Percentiles rank a stretch among this genome's conserved stretches.
phyloP scores from a whole-genome alignment of 2,329 filamentous ascomycete species.

The Microsporum ferrugineum region DNA sequence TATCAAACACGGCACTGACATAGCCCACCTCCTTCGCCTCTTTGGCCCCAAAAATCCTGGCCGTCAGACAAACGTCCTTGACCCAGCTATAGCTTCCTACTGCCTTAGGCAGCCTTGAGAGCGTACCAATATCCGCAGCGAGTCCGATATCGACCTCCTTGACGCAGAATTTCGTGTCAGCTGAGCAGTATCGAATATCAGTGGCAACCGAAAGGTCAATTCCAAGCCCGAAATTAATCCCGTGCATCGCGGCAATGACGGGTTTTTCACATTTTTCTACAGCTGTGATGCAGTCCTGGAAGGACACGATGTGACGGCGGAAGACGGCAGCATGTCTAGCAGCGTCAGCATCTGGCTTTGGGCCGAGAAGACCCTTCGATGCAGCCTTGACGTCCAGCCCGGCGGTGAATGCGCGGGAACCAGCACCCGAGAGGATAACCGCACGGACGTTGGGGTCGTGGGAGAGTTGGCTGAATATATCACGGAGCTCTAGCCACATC shows the following conservation, averaged over 20 bases:
- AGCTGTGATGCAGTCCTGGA: conserved; percentile 65
- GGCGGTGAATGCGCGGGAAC: conserved; percentile 71
- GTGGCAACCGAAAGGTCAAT: conserved; percentile 48
- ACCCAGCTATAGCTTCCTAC: conserved; percentile 38
- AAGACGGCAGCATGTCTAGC: conserved; percentile 53
- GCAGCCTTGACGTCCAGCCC: conserved; percentile 74
- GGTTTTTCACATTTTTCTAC: conserved; percentile 86
- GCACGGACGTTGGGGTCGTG: conserved; percentile 60
- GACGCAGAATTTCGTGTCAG: conserved; percentile 30
- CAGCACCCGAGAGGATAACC: conserved; percentile 69
- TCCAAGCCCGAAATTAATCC: conserved; percentile 63
- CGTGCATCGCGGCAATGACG: conserved; percentile 72
- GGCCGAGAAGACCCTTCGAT: conserved; percentile 40
- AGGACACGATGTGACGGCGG: conserved; percentile 60
- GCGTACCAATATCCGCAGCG: conserved; percentile 39
- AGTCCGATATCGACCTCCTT: conserved; percentile 42
- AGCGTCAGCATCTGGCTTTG: conserved; percentile 38
- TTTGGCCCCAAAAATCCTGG: conserved; percentile 33
- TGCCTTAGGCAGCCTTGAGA: conserved; percentile 38
- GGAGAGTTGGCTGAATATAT: conserved; percentile 62
- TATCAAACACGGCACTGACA: conserved; percentile 31
- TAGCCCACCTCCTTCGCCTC: conserved; percentile 36
- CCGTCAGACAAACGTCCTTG: conserved; percentile 38
- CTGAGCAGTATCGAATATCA: conserved; percentile 33
- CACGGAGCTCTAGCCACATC: conserved; percentile 75